Evolutionary conservation across 805 yeast genomes (phyloP).

Genomic region (Lachancea lanzarotensis): DNA sequence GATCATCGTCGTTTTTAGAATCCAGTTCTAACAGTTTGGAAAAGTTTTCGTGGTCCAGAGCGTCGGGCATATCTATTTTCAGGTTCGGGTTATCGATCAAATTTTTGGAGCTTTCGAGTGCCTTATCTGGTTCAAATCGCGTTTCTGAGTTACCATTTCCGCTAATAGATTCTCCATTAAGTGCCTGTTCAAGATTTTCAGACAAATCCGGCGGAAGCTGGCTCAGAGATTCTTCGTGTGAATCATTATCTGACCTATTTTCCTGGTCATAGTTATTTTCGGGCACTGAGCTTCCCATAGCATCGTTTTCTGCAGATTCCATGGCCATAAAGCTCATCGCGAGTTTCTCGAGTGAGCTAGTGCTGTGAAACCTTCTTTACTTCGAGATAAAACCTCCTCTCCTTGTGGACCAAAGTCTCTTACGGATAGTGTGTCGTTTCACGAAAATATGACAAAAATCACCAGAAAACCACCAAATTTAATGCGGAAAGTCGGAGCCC

Average conservation of each 20-base stretch:
- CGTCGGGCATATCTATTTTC: conserved; percentile 22
- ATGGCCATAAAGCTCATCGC: not conserved
- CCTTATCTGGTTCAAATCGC: not conserved
- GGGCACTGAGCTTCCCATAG: not conserved
- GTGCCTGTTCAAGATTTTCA: not conserved
- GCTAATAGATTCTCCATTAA: not conserved
- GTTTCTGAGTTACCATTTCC: not conserved
- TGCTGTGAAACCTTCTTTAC: no score
- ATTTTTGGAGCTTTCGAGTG: not conserved
- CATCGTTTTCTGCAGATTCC: conserved; percentile 1
- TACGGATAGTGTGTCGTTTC: not conserved
- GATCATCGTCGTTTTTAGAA: conserved; percentile 28
- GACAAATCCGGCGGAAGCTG: not conserved
- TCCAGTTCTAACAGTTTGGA: conserved; percentile 30
- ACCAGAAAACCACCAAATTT: not conserved
- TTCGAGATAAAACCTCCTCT: not conserved
- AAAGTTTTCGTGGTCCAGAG: conserved; percentile 26
- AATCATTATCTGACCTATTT: not conserved
- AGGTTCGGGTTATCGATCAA: conserved; percentile 12
- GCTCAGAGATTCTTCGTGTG: not conserved
- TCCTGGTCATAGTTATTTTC: not conserved
- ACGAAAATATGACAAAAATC: not conserved
- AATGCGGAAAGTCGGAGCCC: not conserved
- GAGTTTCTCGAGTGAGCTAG: no score
- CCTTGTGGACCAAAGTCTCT: not conserved